Conservation (phyloP, 805 yeast species). For the Nakazawaea pomicola region DNA sequence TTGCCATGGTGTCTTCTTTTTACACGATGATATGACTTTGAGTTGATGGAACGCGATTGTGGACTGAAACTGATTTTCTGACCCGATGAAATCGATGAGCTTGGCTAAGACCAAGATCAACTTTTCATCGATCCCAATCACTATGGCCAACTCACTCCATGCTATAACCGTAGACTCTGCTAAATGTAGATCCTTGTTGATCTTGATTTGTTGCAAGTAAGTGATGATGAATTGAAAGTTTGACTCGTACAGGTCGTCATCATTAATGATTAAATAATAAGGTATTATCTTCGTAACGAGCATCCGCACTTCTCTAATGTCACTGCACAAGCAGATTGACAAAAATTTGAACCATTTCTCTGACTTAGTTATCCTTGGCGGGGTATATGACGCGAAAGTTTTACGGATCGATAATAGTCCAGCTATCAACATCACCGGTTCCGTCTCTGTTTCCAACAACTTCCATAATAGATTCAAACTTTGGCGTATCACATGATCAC, state of each 20-base stretch:
- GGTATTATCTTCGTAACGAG: slow-evolving; percentile 51
- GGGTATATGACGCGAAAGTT: slow-evolving; percentile 47
- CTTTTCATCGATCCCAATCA: slow-evolving; percentile 57
- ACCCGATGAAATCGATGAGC: slow-evolving; percentile 62
- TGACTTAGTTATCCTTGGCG: slow-evolving; percentile 32
- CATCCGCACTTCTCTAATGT: slow-evolving; percentile 51
- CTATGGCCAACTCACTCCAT: slow-evolving; percentile 61
- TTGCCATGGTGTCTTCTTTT: slow-evolving; percentile 68
- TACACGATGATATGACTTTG: slow-evolving; percentile 49
- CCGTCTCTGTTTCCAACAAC: background rate
- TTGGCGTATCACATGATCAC: background rate
- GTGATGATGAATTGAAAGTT: slow-evolving; percentile 41
- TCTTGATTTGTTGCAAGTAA: slow-evolving; percentile 36
- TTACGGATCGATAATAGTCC: slow-evolving; percentile 39
- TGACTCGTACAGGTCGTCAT: slow-evolving; percentile 33
- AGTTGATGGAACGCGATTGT: slow-evolving; percentile 67
- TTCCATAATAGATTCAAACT: background rate
- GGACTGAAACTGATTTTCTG: slow-evolving; percentile 57
- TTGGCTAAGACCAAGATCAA: slow-evolving; percentile 61
- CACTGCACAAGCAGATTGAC: slow-evolving; percentile 31
- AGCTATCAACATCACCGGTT: slow-evolving; percentile 3
- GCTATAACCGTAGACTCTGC: slow-evolving; percentile 57
- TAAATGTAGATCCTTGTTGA: slow-evolving; percentile 31
- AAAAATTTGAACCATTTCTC: slow-evolving; percentile 35
- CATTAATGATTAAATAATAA: slow-evolving; percentile 37